Percentiles rank a stretch among this genome's conserved stretches.
Evolutionary conservation across 768 basidiomycete species (phyloP).

Genomic region (Suillus plorans): DNA sequence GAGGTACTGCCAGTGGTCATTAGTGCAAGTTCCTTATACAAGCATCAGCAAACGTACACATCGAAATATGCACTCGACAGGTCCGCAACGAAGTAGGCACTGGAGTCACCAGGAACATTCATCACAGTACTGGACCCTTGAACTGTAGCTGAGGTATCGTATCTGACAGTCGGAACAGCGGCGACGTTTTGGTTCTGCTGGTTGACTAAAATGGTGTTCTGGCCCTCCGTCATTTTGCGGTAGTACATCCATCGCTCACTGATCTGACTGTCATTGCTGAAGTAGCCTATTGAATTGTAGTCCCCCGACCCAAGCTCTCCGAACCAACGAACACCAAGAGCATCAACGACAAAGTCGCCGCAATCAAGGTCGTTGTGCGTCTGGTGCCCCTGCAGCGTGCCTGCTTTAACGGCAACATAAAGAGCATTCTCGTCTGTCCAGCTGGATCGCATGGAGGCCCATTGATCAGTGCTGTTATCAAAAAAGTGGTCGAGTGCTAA

Average conservation of each 20-base stretch:
- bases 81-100: conserved; percentile 80
- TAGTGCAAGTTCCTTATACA: conserved; percentile 8
- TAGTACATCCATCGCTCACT: conserved; percentile 88
- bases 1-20: conserved; percentile 47
- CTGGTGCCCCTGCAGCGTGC: conserved; percentile 78
- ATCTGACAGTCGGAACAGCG: conserved; percentile 56
- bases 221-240: conserved; percentile 95
- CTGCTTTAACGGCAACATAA: conserved; percentile 89
- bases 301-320: conserved; percentile 92
- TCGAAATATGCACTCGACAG: conserved; percentile 74
- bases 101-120: conserved; percentile 59
- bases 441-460: conserved; percentile 88
- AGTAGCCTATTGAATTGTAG: conserved; percentile 78
- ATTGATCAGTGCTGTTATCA: conserved; percentile 66
- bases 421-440: conserved; percentile 88
- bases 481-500: conserved; percentile 83
- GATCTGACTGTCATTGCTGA: conserved; percentile 67
- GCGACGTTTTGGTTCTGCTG: conserved; percentile 78
- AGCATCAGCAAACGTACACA: conserved; percentile 48
- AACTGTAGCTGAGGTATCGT: conserved; percentile 52
- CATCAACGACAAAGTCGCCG: conserved; percentile 95
- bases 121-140: conserved; percentile 89
- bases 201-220: conserved; percentile 87
- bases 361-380: conserved; percentile 94
- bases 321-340: conserved; percentile 90